phyloP scores from a whole-genome alignment of 73 alveolate species.

The Paramecium octaurelia region DNA sequence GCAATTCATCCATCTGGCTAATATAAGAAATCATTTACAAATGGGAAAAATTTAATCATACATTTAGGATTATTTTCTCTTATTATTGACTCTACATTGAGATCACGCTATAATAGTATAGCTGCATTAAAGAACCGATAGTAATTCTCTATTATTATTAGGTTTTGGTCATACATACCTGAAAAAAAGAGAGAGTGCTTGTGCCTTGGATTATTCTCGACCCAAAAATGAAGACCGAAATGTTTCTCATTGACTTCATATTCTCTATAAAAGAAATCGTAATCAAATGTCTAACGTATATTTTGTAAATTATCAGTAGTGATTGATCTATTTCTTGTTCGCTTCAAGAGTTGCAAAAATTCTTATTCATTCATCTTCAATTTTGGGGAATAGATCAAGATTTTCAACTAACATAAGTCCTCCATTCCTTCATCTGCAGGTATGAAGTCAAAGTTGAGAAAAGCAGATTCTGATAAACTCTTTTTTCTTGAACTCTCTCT shows the following conservation, averaged over 20 bases:
- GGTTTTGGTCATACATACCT: neutral
- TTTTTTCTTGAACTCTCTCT: neutral
- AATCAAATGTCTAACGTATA: neutral
- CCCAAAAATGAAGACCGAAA: slow-evolving; percentile 24
- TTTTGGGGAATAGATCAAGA: slow-evolving; percentile 11
- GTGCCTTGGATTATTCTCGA: neutral
- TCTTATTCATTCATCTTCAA: slow-evolving; percentile 14
- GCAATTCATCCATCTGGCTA: neutral
- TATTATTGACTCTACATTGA: neutral
- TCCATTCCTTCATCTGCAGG: neutral
- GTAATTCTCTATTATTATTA: neutral
- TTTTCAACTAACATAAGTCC: neutral
- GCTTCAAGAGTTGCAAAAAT: neutral
- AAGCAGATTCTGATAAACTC: neutral
- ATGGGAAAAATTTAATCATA: neutral
- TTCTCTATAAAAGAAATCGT: slow-evolving; percentile 39
- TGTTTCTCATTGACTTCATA: neutral
- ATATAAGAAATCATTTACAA: neutral
- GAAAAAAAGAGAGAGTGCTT: neutral
- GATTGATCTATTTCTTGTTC: neutral
- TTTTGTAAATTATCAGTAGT: neutral
- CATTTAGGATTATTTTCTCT: slow-evolving; percentile 1
- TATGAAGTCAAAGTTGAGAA: slow-evolving; percentile 2
- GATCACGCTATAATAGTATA: slow-evolving; percentile 6
- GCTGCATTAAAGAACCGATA: neutral